phyloP scores from a whole-genome alignment of 345 rosid species.

The Pseudoturritis turrita region DNA sequence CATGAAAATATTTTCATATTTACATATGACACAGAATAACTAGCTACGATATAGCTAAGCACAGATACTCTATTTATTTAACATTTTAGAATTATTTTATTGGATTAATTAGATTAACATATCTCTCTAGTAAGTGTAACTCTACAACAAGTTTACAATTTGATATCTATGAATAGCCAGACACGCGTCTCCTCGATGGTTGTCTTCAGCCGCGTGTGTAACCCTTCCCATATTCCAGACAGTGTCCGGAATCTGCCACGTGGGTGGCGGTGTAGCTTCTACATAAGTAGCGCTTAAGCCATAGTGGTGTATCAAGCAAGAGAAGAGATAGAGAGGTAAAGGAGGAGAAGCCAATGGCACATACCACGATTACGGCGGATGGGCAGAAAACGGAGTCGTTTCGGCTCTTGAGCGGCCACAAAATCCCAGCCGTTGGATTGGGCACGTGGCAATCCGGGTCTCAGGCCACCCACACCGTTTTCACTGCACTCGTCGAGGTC shows the following conservation, averaged over 20 bases:
- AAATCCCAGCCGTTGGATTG: constrained; percentile 52
- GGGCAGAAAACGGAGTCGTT: constrained; percentile 36
- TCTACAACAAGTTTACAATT: no score
- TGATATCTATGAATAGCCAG: no score
- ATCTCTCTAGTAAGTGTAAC: no score
- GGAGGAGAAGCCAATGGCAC: constrained; percentile 31
- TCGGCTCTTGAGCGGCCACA: constrained; percentile 42
- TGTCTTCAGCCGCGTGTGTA: constrained; percentile 20
- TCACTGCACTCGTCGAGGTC: constrained; percentile 50
- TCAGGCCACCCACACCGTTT: constrained; percentile 34
- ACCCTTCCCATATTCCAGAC: no score
- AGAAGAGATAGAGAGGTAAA: not conserved
- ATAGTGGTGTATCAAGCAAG: not conserved
- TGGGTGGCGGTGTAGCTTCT: constrained; percentile 4
- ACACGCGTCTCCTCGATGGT: constrained; percentile 17
- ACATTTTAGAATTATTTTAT: no score
- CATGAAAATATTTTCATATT: no score
- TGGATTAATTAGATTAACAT: no score
- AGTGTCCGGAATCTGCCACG: not conserved
- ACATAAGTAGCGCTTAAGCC: not conserved
- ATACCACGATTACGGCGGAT: constrained; percentile 30
- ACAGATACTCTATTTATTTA: no score
- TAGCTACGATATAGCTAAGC: no score
- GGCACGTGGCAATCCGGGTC: constrained; percentile 52
- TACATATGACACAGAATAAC: no score